A percentile compares a stretch with the other conserved stretches of the same genome.
Conservation (phyloP, 306 rosid species). For the Castanea mollissima region DNA sequence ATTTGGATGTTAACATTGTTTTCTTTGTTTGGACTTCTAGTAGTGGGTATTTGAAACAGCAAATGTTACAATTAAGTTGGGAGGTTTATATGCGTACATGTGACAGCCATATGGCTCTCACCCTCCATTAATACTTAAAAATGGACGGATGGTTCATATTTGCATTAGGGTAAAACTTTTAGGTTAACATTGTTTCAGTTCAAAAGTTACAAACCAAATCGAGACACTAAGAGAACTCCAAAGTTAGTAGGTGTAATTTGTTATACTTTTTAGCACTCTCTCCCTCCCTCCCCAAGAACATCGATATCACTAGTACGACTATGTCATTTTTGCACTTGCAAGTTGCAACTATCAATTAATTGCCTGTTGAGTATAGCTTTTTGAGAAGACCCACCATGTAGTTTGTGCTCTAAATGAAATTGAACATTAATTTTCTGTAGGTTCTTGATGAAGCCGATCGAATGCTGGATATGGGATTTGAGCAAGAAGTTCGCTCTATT, state of each 20-base stretch:
- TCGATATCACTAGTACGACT: neutral
- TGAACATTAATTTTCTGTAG: conserved; percentile 33
- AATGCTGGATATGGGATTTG: conserved; percentile 99
- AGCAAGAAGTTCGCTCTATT: conserved; percentile 82
- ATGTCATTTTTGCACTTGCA: neutral
- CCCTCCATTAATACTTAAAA: too few relatives aligned
- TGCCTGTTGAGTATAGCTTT: neutral
- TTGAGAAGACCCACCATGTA: neutral
- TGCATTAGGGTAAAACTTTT: too few relatives aligned
- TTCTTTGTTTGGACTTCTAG: too few relatives aligned
- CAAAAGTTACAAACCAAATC: too few relatives aligned
- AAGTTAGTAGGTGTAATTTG: neutral
- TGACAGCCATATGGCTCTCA: too few relatives aligned
- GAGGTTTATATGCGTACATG: too few relatives aligned
- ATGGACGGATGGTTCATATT: too few relatives aligned
- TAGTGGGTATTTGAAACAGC: too few relatives aligned
- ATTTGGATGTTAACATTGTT: neutral
- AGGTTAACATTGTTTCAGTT: too few relatives aligned
- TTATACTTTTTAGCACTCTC: neutral
- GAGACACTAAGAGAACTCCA: too few relatives aligned
- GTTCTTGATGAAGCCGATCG: conserved; percentile 98
- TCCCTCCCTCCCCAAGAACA: neutral
- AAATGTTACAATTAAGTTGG: too few relatives aligned
- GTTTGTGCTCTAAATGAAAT: conserved; percentile 1
- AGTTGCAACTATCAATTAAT: neutral